Evolutionary conservation across 345 rosid species (phyloP), one percentile per base, ranked within the genome.

Genomic region (Eucalyptus guilfoylei): DNA sequence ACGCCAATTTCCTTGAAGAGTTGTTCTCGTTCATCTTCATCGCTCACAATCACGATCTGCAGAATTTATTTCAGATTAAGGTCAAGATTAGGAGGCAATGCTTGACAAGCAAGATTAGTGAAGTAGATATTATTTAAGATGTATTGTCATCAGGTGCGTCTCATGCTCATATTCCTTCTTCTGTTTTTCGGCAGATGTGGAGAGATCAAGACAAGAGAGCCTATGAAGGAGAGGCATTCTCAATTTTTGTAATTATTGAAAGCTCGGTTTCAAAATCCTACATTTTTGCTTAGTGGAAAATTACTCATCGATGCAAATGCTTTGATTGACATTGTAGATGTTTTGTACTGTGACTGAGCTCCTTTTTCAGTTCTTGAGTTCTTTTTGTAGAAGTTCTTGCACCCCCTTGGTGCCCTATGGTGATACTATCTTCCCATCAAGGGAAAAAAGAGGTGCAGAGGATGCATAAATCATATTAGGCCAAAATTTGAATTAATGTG

Each of bases 1-100:
- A 92, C 89, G 17, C 98, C 98, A 24, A 96, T 55, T 88, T 95
- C 96, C 88, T 88, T 89, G 26, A 93, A 26, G 10, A 95, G 90
- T 11, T 90, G 88, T 88, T 44, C 89, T 90, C 60, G 90, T 89
- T 95, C 97, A 89, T 95, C 96, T 64, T 94, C 95, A 5, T 89
- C 93, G 42, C 89, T 93, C 80, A 95, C 95, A 42, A 95, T 94
- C 91, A 93, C 91, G 88, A 97, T 87, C 99, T 97, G 95, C 91
- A 90, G 81, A 88, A 34, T 86, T 62, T 49, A 34, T 86, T 85
- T 72, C 83, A 19, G 45, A 72, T 19, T 9, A 72, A 72, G 81
- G 81, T 34, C 14, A 21, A 72, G 26, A 85, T 48, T 49, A 86
- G 55, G 50, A 28, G 64, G 12, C 9, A 11, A 42, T 30, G 37